These are phyloP conservation scores for Talaromyces sp. DNA, from an alignment of 2,329 filamentous ascomycete species.

Conservation along the genomic window DNA sequence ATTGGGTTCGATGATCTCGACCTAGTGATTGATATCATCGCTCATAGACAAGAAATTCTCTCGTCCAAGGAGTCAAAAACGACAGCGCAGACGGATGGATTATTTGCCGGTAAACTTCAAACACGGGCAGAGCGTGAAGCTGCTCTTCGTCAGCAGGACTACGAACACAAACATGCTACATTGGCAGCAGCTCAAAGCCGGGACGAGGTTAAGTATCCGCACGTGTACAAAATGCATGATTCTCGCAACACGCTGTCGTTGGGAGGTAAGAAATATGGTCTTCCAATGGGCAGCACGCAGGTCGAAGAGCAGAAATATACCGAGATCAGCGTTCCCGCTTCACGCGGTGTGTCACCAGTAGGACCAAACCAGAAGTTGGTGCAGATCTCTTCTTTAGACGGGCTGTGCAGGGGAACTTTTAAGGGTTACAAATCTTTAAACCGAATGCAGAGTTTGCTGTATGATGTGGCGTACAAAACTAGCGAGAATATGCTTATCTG, in stretches of 20 bases:
- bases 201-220: constrained; percentile 76
- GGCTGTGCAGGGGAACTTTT: constrained; percentile 86
- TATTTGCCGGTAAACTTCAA: constrained; percentile 58
- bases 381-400: constrained; percentile 77
- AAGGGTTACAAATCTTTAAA: constrained; percentile 91
- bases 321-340: constrained; percentile 82
- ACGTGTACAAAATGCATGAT: constrained; percentile 81
- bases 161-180: constrained; percentile 74
- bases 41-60: constrained; percentile 67
- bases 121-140: constrained; percentile 76
- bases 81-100: constrained; percentile 43
- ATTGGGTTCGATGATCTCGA: constrained; percentile 92
- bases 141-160: constrained; percentile 70
- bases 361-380: constrained; percentile 72
- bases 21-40: constrained; percentile 85
- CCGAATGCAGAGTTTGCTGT: constrained; percentile 96
- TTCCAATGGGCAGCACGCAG: constrained; percentile 72
- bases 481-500: constrained; percentile 99
- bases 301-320: constrained; percentile 77
- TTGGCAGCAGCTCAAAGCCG: constrained; percentile 69
- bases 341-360: constrained; percentile 69
- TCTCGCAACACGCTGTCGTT: constrained; percentile 82
- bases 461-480: constrained; percentile 90
- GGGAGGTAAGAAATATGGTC: constrained; percentile 74
- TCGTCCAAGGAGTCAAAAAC: constrained; percentile 33